Evolutionary conservation across 768 basidiomycete species (phyloP).

Genomic region (Mrakia gelida): DNA sequence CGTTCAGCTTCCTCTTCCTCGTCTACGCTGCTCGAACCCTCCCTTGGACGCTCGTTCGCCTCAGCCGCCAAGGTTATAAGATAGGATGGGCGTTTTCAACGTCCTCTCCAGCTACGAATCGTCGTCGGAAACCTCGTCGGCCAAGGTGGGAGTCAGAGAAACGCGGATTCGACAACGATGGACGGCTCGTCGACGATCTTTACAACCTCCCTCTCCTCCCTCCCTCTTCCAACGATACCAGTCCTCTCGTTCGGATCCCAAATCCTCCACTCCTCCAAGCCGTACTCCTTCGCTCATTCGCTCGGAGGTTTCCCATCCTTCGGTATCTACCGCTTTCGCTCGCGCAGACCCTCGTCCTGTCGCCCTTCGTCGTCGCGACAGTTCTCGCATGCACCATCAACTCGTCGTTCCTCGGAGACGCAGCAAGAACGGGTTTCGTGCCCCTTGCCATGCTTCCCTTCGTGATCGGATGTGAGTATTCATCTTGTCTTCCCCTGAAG

Average conservation of each 20-base stretch:
- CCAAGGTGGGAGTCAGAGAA: background rate
- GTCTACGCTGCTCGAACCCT: background rate
- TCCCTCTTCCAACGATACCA: background rate
- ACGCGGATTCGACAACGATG: background rate
- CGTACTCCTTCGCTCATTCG: background rate
- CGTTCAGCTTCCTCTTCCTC: constrained; percentile 8
- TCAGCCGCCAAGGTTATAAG: background rate
- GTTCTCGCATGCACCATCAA: constrained; percentile 6
- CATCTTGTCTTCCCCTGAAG: background rate
- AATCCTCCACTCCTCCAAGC: background rate
- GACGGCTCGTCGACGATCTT: background rate
- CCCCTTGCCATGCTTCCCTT: constrained; percentile 19
- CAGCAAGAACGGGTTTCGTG: background rate
- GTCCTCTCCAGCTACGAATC: background rate
- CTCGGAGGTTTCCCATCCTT: background rate
- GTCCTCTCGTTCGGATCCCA: background rate
- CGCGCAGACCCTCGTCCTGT: background rate
- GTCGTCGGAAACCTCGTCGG: background rate
- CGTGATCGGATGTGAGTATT: constrained; percentile 6
- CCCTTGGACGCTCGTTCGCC: constrained; percentile 12
- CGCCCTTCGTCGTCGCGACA: background rate
- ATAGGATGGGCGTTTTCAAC: constrained; percentile 8
- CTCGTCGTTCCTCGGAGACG: background rate
- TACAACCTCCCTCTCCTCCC: background rate
- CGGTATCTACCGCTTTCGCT: background rate